These are phyloP conservation scores for Suillus spraguei DNA, from an alignment of 768 basidiomycete genomes.

Conservation along the genomic window DNA sequence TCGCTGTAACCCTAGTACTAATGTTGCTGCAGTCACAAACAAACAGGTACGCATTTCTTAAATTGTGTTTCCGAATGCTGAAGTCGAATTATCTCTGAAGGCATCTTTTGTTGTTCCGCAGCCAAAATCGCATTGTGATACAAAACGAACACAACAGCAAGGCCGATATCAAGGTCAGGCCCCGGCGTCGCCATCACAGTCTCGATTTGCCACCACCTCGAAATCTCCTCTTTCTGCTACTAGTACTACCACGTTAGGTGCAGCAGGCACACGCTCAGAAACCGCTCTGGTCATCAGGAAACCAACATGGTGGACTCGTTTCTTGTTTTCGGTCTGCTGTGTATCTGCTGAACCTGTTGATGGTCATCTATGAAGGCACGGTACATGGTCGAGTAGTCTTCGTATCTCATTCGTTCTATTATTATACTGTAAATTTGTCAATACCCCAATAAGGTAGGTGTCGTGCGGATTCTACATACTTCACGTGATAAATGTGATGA, in stretches of 20 bases:
- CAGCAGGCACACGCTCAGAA: neutral
- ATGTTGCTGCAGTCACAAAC: neutral
- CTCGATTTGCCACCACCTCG: neutral
- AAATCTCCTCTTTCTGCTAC: neutral
- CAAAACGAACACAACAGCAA: neutral
- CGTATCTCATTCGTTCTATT: neutral
- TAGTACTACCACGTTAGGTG: neutral
- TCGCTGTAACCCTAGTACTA: neutral
- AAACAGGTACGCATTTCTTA: neutral
- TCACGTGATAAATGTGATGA: too few relatives aligned
- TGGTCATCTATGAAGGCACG: neutral
- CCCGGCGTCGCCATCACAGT: neutral
- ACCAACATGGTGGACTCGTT: neutral
- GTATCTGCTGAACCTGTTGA: neutral
- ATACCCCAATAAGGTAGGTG: neutral
- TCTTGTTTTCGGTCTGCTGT: neutral
- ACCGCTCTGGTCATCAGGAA: neutral
- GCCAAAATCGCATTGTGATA: neutral
- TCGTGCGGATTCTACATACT: too few relatives aligned
- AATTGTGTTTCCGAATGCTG: neutral
- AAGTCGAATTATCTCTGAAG: neutral
- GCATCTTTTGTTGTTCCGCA: neutral
- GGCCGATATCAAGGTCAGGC: neutral
- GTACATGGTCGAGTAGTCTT: neutral
- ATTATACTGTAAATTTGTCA: neutral